Percentiles rank a stretch among this genome's conserved stretches.
phyloP scores from a whole-genome alignment of 805 yeast genomes.

The Torulaspora delbrueckii region DNA sequence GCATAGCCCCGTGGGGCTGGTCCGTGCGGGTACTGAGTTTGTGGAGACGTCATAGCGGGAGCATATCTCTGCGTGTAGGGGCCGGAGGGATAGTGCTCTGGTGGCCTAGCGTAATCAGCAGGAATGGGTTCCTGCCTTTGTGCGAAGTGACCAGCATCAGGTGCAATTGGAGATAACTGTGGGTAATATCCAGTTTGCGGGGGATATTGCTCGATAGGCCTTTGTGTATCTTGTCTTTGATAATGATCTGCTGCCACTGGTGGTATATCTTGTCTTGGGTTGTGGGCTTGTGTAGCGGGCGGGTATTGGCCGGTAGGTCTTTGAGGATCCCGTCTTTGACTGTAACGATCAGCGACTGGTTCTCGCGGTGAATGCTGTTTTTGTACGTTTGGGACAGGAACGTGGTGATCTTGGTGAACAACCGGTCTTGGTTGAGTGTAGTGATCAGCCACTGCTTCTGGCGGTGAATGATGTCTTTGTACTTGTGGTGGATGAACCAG shows the following conservation, averaged over 20 bases:
- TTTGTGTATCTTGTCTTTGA: too few species aligned
- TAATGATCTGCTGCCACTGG: neutral
- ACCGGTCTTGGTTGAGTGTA: neutral
- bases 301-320: too few species aligned
- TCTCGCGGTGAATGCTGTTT: too few species aligned
- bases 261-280: neutral
- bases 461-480: too few species aligned
- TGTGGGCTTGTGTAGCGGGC: neutral
- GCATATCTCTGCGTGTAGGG: neutral
- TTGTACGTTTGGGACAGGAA: too few species aligned
- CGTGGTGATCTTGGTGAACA: too few species aligned
- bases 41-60: neutral
- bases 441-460: neutral
- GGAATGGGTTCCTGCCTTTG: neutral
- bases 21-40: neutral
- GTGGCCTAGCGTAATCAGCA: neutral
- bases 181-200: too few species aligned
- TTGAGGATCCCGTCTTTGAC: too few species aligned
- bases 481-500: neutral
- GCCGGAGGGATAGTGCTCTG: neutral
- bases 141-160: too few species aligned
- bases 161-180: too few species aligned
- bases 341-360: too few species aligned
- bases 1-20: neutral
- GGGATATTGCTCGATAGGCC: too few species aligned